These are phyloP conservation scores for Saturnispora serradocipensis DNA, from an alignment of 805 yeast species.

Conservation along the genomic window DNA sequence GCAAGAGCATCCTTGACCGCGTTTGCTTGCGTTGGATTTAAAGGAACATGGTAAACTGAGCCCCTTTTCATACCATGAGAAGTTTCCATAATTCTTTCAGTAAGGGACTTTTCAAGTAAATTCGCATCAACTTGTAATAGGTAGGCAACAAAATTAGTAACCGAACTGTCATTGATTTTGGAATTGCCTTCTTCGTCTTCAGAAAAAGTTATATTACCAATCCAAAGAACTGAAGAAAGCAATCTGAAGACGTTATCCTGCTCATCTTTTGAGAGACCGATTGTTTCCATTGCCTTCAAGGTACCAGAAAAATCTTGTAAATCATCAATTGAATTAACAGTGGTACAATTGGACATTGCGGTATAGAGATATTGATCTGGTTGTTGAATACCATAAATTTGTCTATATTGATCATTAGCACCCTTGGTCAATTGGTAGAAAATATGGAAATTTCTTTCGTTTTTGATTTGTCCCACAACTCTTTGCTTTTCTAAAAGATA, in stretches of 20 bases:
- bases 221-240: slow-evolving; percentile 82
- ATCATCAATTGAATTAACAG: slow-evolving; percentile 85
- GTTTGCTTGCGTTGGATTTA: slow-evolving; percentile 84
- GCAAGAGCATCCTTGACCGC: slow-evolving; percentile 95
- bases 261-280: slow-evolving; percentile 74
- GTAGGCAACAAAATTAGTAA: slow-evolving; percentile 92
- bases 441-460: slow-evolving; percentile 94
- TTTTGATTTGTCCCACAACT: slow-evolving; percentile 87
- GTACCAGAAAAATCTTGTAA: slow-evolving; percentile 64
- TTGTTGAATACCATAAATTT: slow-evolving; percentile 77
- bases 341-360: slow-evolving; percentile 72
- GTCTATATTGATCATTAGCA: slow-evolving; percentile 77
- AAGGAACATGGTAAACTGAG: slow-evolving; percentile 88
- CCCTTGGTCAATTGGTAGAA: slow-evolving; percentile 93
- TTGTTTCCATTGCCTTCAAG: slow-evolving; percentile 64
- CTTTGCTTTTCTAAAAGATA: slow-evolving; percentile 90
- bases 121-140: slow-evolving; percentile 70
- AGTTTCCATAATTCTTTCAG: slow-evolving; percentile 82
- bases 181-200: slow-evolving; percentile 88
- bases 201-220: slow-evolving; percentile 80
- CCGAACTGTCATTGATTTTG: slow-evolving; percentile 70
- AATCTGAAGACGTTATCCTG: slow-evolving; percentile 86
- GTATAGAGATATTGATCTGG: slow-evolving; percentile 93
- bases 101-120: slow-evolving; percentile 54
- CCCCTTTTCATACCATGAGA: slow-evolving; percentile 85